Conservation (phyloP, 768 basidiomycete species). For the Lactarius deliciosus region DNA sequence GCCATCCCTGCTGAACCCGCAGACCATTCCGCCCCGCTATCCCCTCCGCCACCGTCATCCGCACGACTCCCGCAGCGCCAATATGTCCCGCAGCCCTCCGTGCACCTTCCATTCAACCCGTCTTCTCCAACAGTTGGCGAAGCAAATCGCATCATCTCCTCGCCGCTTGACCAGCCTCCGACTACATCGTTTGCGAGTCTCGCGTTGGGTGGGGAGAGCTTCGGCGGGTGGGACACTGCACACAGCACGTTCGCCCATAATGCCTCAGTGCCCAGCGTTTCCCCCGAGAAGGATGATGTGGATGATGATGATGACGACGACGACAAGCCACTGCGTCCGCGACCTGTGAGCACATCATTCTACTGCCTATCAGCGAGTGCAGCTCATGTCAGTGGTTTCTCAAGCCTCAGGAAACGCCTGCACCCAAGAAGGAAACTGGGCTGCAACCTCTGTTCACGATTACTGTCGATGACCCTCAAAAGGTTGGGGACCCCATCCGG, state of each 20-base stretch:
- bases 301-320: constrained; percentile 37
- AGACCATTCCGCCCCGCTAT: constrained; percentile 24
- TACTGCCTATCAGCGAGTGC: constrained; percentile 4
- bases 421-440: constrained; percentile 41
- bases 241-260: constrained; percentile 33
- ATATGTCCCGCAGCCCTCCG: constrained; percentile 22
- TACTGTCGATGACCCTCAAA: constrained; percentile 95
- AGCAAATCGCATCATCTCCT: constrained; percentile 29
- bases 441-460: constrained; percentile 77
- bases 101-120: constrained; percentile 7
- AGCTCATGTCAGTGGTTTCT: constrained; percentile 7
- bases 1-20: neutral
- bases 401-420: constrained; percentile 18
- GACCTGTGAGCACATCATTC: constrained; percentile 33
- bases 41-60: constrained; percentile 24
- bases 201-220: constrained; percentile 47
- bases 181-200: constrained; percentile 44
- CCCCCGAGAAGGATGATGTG: constrained; percentile 24
- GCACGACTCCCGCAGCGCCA: constrained; percentile 29
- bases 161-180: constrained; percentile 36
- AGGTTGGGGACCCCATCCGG: constrained; percentile 93
- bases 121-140: constrained; percentile 13
- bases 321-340: constrained; percentile 34
- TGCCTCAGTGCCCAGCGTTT: constrained; percentile 32
- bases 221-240: constrained; percentile 51